Percentiles rank a stretch among this genome's conserved stretches.
Evolutionary conservation across 768 basidiomycete genomes (phyloP).

Genomic region (Suillus hirtellus): DNA sequence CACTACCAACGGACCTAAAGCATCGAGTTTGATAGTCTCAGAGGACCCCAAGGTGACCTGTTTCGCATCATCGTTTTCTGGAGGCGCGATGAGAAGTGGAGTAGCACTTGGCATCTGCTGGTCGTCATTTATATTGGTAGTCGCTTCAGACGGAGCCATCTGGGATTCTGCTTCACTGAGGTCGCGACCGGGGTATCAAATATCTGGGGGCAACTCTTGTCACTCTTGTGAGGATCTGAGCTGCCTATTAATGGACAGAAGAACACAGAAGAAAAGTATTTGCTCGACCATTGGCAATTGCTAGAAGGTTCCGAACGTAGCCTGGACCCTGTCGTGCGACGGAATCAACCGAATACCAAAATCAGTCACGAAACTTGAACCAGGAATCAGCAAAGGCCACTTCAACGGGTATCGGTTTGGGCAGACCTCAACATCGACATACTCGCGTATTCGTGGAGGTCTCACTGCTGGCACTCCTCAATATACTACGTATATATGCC

Average conservation of each 20-base stretch:
- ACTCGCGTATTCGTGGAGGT: too few relatives aligned
- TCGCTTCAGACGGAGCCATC: neutral
- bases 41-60: conserved; percentile 20
- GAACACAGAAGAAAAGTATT: too few relatives aligned
- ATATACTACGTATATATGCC: too few relatives aligned
- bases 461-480: too few relatives aligned
- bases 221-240: neutral
- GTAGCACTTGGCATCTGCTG: neutral
- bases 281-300: too few relatives aligned
- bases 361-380: too few relatives aligned
- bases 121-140: neutral
- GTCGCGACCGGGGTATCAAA: neutral
- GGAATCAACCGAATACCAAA: too few relatives aligned
- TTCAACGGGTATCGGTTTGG: too few relatives aligned
- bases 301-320: too few relatives aligned
- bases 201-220: neutral
- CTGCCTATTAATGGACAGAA: neutral
- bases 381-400: too few relatives aligned
- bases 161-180: neutral
- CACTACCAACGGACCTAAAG: conserved; percentile 66
- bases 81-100: conserved; percentile 16
- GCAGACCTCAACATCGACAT: too few relatives aligned
- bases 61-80: conserved; percentile 13
- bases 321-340: too few relatives aligned
- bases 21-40: conserved; percentile 50